Conservation (phyloP, 2,329 filamentous ascomycete species). For the Chaetomiaceae sp. region DNA sequence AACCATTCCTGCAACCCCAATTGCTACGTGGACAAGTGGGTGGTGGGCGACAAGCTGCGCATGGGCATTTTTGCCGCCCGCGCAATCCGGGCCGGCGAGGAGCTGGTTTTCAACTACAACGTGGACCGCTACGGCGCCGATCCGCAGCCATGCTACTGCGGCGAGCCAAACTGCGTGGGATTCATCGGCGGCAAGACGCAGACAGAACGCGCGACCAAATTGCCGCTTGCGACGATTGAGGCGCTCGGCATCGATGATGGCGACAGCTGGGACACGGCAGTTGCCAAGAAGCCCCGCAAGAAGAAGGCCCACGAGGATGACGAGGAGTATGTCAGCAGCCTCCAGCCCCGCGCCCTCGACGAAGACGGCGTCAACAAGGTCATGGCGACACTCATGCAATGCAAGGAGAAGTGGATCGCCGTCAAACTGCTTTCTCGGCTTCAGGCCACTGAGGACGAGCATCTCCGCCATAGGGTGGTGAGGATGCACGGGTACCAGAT, state of each 20-base stretch:
- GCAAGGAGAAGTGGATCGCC: slow-evolving; percentile 98
- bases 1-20: slow-evolving; percentile 99
- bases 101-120: slow-evolving; percentile 99
- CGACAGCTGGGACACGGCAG: slow-evolving; percentile 86
- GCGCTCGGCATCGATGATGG: slow-evolving; percentile 91
- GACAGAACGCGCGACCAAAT: slow-evolving; percentile 88
- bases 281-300: slow-evolving; percentile 85
- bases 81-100: slow-evolving; percentile 79
- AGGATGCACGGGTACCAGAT: slow-evolving; percentile 98
- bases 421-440: slow-evolving; percentile 91
- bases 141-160: slow-evolving; percentile 95
- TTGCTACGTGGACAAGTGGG: slow-evolving; percentile 99
- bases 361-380: slow-evolving; percentile 86
- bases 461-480: slow-evolving; percentile 81
- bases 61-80: slow-evolving; percentile 98
- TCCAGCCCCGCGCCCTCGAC: slow-evolving; percentile 73
- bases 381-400: slow-evolving; percentile 95
- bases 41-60: slow-evolving; percentile 91
- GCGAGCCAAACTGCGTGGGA: slow-evolving; percentile 87
- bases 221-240: slow-evolving; percentile 85
- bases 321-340: slow-evolving; percentile 90
- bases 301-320: slow-evolving; percentile 90
- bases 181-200: slow-evolving; percentile 98
- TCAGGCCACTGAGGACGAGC: slow-evolving; percentile 79
- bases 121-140: slow-evolving; percentile 97